Evolutionary conservation across 2,329 filamentous ascomycete genomes (phyloP), one percentile per base, ranked within the genome.

Genomic region (Fusarium ambrosium): DNA sequence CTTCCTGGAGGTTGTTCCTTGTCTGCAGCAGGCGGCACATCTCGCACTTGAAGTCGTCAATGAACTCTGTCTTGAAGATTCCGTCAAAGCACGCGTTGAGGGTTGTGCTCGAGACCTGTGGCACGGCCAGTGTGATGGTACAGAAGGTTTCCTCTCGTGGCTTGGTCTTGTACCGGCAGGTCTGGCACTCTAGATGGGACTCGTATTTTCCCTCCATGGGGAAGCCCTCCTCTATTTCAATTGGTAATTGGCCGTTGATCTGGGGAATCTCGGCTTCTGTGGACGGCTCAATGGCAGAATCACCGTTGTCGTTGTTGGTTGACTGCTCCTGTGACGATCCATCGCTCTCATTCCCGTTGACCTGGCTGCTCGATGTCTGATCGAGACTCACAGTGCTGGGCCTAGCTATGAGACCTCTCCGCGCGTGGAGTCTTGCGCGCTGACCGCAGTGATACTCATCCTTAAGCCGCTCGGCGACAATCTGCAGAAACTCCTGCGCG

Each of bases 41-140:
- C 79, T 98, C 97, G 85, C 97, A 99, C 77, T 94, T 95, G 87
- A 97, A 99, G 81, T 98, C 97, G 73, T 98, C 96, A 75, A 99
- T 98, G 81, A 95, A 93, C 82, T 99, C 97, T 0, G 94, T 95
- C 84, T 98, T 98, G 76, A 99, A 92, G 83, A 98, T 92, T 45
- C 94, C 94, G 79, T 99, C 97, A 78, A 99, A 97, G 82, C 97
- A 99, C 10, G 92, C 88, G 80, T 93, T 95, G 18, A 99, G 88
- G 0, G 94, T 93, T 0, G 95, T 95, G 3, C 94, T 93, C 61
- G 89, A 91, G 71, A 92, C 90, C 81, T 97, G 94, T 0, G 97
- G 97, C 4, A 99, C 97, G 78, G 95, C 95, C 63, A 99, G 86
- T 1, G 96, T 98, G 73, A 99, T 85, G 22, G 95, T 97, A 82